These are phyloP conservation scores for Camellia japonica DNA, from an alignment of 148 eudicot genomes.

Conservation along the genomic window DNA sequence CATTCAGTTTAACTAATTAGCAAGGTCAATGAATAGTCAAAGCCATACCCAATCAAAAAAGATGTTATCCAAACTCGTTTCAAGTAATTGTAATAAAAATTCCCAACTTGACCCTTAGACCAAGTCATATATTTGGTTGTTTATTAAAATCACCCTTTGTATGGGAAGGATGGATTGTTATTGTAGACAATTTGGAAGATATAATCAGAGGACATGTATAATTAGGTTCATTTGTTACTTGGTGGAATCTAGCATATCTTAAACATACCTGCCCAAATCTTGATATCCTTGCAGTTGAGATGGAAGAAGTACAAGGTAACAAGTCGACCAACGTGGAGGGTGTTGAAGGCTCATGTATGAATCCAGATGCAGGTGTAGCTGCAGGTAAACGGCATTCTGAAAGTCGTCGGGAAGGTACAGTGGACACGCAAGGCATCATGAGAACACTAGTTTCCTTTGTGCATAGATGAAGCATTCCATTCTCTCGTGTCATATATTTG, in stretches of 20 bases:
- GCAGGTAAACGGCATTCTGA: slow-evolving; percentile 61
- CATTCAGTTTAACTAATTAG: not conserved
- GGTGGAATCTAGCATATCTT: too few relatives aligned
- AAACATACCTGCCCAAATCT: not conserved
- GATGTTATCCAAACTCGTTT: too few relatives aligned
- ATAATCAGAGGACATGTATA: too few relatives aligned
- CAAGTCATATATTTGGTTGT: too few relatives aligned
- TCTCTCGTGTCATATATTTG: not conserved
- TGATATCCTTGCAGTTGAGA: slow-evolving; percentile 22
- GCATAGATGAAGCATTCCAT: not conserved
- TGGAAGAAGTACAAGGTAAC: slow-evolving; percentile 23
- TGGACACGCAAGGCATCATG: slow-evolving; percentile 7
- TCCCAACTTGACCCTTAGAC: too few relatives aligned
- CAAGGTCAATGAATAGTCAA: too few relatives aligned
- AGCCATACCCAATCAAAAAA: too few relatives aligned
- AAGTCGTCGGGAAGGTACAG: slow-evolving; percentile 47
- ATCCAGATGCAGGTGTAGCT: slow-evolving; percentile 25
- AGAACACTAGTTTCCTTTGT: not conserved
- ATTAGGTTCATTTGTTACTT: too few relatives aligned
- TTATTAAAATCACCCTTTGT: too few relatives aligned
- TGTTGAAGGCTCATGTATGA: slow-evolving; percentile 18
- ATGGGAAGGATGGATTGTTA: too few relatives aligned
- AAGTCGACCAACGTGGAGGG: slow-evolving; percentile 21
- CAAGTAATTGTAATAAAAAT: too few relatives aligned
- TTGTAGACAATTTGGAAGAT: too few relatives aligned